Percentiles rank a stretch among this genome's conserved stretches.
phyloP scores from a whole-genome alignment of 2,329 filamentous ascomycete species.

The Drechslerella stenobrocha region DNA sequence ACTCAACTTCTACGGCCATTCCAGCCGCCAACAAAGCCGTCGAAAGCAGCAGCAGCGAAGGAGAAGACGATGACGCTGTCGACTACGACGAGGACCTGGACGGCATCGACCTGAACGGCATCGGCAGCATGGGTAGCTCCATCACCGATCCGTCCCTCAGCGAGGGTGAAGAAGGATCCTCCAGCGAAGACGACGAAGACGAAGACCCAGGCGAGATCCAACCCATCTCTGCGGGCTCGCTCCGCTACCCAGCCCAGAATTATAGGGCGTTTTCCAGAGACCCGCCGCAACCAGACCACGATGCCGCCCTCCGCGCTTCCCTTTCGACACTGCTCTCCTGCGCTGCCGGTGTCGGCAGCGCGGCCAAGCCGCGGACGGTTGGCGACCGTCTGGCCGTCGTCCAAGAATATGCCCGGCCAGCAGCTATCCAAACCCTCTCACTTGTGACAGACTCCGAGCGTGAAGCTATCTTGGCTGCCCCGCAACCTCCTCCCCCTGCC shows the following conservation, averaged over 20 bases:
- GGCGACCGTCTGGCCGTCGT: conserved; percentile 35
- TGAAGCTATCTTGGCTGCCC: conserved; percentile 39
- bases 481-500: conserved; percentile 17
- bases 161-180: conserved; percentile 41
- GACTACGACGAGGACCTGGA: conserved; percentile 42
- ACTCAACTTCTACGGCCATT: conserved; percentile 41
- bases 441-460: conserved; percentile 43
- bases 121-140: conserved; percentile 42
- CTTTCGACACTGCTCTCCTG: conserved; percentile 96
- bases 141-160: conserved; percentile 43
- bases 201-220: conserved; percentile 18
- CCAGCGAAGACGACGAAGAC: conserved; percentile 25
- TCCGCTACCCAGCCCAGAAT: conserved; percentile 36
- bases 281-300: conserved; percentile 76
- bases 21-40: conserved; percentile 26
- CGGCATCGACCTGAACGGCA: conserved; percentile 35
- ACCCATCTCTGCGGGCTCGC: conserved; percentile 29
- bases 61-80: conserved; percentile 29
- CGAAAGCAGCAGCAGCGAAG: conserved; percentile 44
- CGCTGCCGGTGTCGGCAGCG: conserved; percentile 80
- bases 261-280: conserved; percentile 51
- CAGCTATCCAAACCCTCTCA: conserved; percentile 36
- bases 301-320: conserved; percentile 86
- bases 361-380: conserved; percentile 61
- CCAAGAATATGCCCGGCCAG: conserved; percentile 34